Evolutionary conservation across 805 yeast genomes (phyloP).

Genomic region (Teunomyces pallodes): DNA sequence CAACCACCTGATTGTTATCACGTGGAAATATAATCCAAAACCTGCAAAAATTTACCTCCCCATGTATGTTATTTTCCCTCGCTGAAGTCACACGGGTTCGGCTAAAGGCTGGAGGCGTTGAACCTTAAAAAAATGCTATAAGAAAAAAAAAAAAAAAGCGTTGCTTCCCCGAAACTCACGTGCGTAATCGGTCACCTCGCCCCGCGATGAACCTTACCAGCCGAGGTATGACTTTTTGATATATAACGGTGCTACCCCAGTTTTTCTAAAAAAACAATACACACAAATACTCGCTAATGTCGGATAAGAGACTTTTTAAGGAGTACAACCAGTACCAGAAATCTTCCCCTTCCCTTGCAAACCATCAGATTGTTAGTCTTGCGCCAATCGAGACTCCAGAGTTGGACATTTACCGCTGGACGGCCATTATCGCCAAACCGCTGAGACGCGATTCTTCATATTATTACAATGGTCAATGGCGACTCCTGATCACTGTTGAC

Average conservation of each 20-base stretch:
- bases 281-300: constrained; percentile 16
- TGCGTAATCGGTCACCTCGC: neutral
- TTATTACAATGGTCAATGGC: constrained; percentile 51
- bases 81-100: neutral
- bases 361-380: constrained; percentile 40
- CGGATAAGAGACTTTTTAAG: constrained; percentile 40
- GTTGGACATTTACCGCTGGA: constrained; percentile 50
- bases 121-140: neutral
- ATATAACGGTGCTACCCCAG: neutral
- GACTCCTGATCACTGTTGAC: constrained; percentile 45
- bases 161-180: neutral
- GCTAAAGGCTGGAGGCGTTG: neutral
- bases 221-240: neutral
- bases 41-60: neutral
- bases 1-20: neutral
- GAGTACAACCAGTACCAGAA: constrained; percentile 34
- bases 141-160: neutral
- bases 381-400: constrained; percentile 42
- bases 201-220: neutral
- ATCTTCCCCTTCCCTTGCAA: constrained; percentile 23
- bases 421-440: constrained; percentile 51
- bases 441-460: constrained; percentile 44
- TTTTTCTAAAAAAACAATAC: constrained; percentile 8
- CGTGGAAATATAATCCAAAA: neutral
- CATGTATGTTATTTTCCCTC: neutral